Evolutionary conservation across 2,329 filamentous ascomycete genomes (phyloP).

Genomic region (Cercospora sp.): DNA sequence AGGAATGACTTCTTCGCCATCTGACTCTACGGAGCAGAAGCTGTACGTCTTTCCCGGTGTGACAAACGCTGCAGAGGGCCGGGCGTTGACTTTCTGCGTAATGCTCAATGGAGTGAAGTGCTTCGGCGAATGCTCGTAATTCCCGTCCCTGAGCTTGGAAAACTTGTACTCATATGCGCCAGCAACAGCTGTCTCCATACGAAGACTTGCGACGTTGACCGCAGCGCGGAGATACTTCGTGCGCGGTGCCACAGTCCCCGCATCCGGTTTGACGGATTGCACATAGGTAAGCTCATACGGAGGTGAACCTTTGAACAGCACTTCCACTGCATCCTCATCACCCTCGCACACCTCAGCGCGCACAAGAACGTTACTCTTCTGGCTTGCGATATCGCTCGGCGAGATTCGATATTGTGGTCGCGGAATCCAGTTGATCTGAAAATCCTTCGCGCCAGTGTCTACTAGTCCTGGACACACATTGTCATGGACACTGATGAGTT

Average conservation of each 20-base stretch:
- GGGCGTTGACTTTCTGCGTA: constrained; percentile 79
- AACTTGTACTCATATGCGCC: constrained; percentile 88
- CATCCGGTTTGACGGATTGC: constrained; percentile 68
- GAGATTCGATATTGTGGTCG: constrained; percentile 68
- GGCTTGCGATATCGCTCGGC: constrained; percentile 61
- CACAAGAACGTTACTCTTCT: constrained; percentile 57
- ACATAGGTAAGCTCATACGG: constrained; percentile 85
- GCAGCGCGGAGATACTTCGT: constrained; percentile 75
- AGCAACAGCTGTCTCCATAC: constrained; percentile 80
- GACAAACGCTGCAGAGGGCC: constrained; percentile 77
- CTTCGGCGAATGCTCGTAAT: constrained; percentile 73
- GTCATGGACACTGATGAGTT: constrained; percentile 76
- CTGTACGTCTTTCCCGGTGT: constrained; percentile 92
- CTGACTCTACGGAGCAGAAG: constrained; percentile 83
- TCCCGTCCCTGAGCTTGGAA: constrained; percentile 75
- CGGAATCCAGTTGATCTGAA: constrained; percentile 82
- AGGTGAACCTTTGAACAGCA: constrained; percentile 73
- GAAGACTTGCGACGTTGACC: constrained; percentile 72
- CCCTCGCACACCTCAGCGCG: constrained; percentile 91
- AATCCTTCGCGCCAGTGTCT: constrained; percentile 70
- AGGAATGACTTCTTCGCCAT: constrained; percentile 78
- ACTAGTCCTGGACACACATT: constrained; percentile 78
- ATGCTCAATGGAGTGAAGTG: constrained; percentile 68
- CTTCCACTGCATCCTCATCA: constrained; percentile 84
- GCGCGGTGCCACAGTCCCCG: constrained; percentile 62